These are phyloP conservation scores for Anthracocystis setariae DNA, from an alignment of 1,284 basidiomycete genomes.

Conservation along the genomic window DNA sequence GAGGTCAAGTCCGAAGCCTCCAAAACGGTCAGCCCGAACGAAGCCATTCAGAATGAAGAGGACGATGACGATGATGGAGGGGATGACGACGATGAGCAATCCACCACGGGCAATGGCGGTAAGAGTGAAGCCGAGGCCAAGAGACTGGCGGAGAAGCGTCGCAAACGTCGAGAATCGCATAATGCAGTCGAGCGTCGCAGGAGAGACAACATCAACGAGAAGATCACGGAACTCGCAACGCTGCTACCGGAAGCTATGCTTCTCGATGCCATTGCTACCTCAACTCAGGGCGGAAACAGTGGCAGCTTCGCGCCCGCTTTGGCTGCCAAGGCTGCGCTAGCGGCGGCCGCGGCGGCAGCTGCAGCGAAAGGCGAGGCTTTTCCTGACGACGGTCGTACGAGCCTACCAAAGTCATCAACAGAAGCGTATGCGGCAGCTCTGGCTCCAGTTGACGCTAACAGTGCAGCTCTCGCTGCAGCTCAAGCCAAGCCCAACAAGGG, in stretches of 20 bases:
- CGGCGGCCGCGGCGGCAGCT: constrained; percentile 37
- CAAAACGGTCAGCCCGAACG: constrained; percentile 30
- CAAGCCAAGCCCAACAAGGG: constrained; percentile 67
- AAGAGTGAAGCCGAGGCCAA: constrained; percentile 52
- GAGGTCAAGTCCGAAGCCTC: constrained; percentile 24
- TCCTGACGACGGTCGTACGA: constrained; percentile 15
- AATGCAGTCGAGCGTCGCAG: constrained; percentile 88
- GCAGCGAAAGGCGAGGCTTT: constrained; percentile 34
- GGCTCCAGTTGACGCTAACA: constrained; percentile 56
- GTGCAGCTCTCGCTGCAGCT: constrained; percentile 56
- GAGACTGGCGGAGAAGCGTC: constrained; percentile 74
- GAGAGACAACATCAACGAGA: constrained; percentile 92
- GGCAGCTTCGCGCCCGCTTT: constrained; percentile 50
- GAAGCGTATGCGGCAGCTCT: constrained; percentile 52
- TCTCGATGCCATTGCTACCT: constrained; percentile 61
- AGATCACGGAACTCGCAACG: constrained; percentile 86
- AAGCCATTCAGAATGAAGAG: constrained; percentile 25
- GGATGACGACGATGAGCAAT: constrained; percentile 40
- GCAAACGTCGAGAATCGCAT: constrained; percentile 82
- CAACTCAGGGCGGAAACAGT: constrained; percentile 57
- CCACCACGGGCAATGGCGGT: constrained; percentile 7
- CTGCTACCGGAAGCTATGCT: constrained; percentile 78
- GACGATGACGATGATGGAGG: constrained; percentile 43
- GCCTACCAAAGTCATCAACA: constrained; percentile 46
- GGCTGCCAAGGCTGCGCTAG: constrained; percentile 49